A percentile compares a stretch with the other conserved stretches of the same genome.
phyloP scores from a whole-genome alignment of 23 red algal genomes.

The Gracilaria gracilis region DNA sequence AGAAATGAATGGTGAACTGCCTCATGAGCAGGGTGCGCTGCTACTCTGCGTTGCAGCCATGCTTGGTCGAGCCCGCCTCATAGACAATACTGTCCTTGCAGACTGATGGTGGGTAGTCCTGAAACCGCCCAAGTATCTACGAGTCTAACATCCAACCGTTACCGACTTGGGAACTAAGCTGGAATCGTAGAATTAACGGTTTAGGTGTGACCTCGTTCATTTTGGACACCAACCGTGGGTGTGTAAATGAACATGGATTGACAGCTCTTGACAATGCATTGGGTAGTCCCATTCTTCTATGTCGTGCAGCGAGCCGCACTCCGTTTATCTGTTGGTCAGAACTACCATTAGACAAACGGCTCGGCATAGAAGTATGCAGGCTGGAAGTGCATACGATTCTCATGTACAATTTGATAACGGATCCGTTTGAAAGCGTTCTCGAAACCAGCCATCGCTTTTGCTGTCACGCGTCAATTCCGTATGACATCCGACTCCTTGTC shows the following conservation, averaged over 20 bases:
- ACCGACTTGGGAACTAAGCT: no score
- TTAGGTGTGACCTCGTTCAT: no score
- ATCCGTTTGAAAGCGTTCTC: neutral
- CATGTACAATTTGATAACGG: neutral
- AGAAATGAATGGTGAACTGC: slow-evolving; percentile 27
- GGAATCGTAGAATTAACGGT: no score
- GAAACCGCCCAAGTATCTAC: no score
- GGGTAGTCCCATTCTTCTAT: no score
- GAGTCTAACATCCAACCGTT: no score
- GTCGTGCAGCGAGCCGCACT: no score
- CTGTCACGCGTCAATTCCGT: neutral
- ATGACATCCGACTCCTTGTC: neutral
- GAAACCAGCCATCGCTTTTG: neutral
- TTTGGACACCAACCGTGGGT: no score
- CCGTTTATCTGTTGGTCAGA: no score
- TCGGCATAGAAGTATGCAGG: neutral
- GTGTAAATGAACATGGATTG: no score
- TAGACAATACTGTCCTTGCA: slow-evolving; percentile 89
- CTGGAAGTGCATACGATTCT: neutral
- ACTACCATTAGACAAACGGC: no score
- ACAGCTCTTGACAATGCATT: no score
- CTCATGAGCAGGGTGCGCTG: neutral
- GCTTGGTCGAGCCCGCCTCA: slow-evolving; percentile 83
- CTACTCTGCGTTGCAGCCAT: slow-evolving; percentile 74
- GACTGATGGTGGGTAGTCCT: neutral